Conservation (phyloP, 2,329 filamentous ascomycete species). For the Zymoseptoria crescenta region DNA sequence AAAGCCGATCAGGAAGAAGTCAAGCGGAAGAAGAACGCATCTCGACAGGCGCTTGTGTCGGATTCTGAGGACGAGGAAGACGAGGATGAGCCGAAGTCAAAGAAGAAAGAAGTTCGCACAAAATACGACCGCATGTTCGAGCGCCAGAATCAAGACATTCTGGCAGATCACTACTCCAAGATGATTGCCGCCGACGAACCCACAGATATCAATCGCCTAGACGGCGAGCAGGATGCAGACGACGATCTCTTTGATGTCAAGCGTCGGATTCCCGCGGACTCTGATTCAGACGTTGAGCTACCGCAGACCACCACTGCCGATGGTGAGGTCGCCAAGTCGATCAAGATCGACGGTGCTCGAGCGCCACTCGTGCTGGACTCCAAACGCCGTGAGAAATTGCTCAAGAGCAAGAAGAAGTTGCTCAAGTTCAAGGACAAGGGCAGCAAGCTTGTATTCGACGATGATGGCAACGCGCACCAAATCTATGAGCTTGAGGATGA, state of each 20-base stretch:
- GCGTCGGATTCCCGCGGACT: conserved; percentile 63
- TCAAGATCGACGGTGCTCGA: conserved; percentile 57
- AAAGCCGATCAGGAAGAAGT: conserved; percentile 83
- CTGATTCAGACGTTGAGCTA: conserved; percentile 22
- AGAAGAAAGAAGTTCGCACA: conserved; percentile 68
- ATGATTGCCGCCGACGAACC: conserved; percentile 59
- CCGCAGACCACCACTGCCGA: conserved; percentile 41
- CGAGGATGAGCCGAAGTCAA: conserved; percentile 41
- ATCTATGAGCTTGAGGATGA: conserved; percentile 86
- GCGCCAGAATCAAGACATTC: conserved; percentile 86
- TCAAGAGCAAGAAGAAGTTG: conserved; percentile 89
- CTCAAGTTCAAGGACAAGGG: conserved; percentile 85
- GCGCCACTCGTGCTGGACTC: conserved; percentile 80
- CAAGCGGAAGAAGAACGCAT: conserved; percentile 80
- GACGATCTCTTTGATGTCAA: conserved; percentile 86
- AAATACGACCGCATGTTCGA: conserved; percentile 99
- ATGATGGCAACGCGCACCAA: conserved; percentile 76
- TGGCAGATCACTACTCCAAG: conserved; percentile 89
- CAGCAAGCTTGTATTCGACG: conserved; percentile 82
- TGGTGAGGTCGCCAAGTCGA: conserved; percentile 46
- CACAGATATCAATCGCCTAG: conserved; percentile 27
- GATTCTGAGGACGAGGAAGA: conserved; percentile 55
- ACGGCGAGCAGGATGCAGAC: conserved; percentile 36
- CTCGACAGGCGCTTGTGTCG: conserved; percentile 52
- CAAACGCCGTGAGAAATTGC: conserved; percentile 89